Evolutionary conservation across 169 alveolate species (phyloP), one percentile per base, ranked within the genome.

Genomic region (Blepharisma undulans): DNA sequence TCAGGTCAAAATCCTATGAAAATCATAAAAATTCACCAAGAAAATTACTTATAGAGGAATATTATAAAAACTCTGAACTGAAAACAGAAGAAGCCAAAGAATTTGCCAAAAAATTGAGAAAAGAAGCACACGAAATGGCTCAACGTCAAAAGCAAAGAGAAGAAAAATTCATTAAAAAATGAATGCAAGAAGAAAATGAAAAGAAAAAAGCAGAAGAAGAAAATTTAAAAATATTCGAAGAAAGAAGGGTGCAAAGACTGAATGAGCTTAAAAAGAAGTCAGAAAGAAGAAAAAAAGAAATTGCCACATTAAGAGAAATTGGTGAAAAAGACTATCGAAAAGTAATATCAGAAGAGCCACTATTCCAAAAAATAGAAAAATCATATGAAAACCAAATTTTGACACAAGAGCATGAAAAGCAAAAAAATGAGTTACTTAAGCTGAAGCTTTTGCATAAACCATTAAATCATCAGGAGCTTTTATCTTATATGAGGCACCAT

Each of bases 251-350:
- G 72, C 32, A 36, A 19, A 86, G 36, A 29, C 61, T 32, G 0
- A 19, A 72, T 21, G 32, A 19, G 21, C 29, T 36, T 33, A 19
- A 25, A 19, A 85, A 86, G 29, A 61, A 86, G 29, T 27, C 84
- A 29, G 72, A 86, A 86, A 27, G 29, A 22, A 29, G 91, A 5
- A 22, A 86, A 86, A 30, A 66, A 10, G 74, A 86, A 72, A 71
- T 66, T 19, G 36, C 33, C 12, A 34, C 33, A 8, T 30, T 82
- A 6, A 82, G 60, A 82, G 78, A 82, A 34, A 82, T 82, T 22
- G 76, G 89, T 27, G 77, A 82, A 34, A 21, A 72, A 22, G 89
- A 82, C 32, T 82, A 36, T 30, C 33, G 77, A 82, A 82, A 86
- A 72, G 84, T 71, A 18, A 36, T 30, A 2, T 30, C 59, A 25